phyloP scores from a whole-genome alignment of 352 stramenopile species.

The Pythium myriotylum region DNA sequence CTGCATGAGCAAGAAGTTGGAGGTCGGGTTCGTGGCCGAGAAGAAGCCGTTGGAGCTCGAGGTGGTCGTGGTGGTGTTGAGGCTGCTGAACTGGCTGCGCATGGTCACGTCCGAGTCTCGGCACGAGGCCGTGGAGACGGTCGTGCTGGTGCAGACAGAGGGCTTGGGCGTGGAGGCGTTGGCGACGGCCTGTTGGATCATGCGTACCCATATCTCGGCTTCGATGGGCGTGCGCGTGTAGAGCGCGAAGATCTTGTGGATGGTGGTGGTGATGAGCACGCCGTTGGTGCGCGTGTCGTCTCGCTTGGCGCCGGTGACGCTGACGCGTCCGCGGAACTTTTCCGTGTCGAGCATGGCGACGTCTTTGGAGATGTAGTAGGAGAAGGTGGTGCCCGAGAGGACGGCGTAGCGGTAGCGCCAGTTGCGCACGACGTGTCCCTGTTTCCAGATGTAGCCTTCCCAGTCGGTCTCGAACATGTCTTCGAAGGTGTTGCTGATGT shows the following conservation, averaged over 20 bases:
- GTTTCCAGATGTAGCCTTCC: conserved; percentile 89
- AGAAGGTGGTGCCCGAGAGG: conserved; percentile 77
- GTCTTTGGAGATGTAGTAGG: conserved; percentile 85
- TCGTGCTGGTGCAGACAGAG: conserved; percentile 50
- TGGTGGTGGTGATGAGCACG: conserved; percentile 84
- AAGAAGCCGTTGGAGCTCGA: conserved; percentile 9
- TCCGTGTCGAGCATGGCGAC: conserved; percentile 78
- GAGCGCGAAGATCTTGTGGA: conserved; percentile 86
- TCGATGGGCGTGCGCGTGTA: conserved; percentile 82
- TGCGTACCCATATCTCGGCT: conserved; percentile 84
- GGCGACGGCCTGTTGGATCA: conserved; percentile 78
- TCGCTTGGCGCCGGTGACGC: conserved; percentile 65
- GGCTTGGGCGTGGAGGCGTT: conserved; percentile 56
- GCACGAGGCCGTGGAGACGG: conserved; percentile 38
- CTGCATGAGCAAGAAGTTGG: conserved; percentile 50
- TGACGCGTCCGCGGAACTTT: conserved; percentile 83
- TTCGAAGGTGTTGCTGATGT: conserved; percentile 73
- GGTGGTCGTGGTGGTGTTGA: conserved; percentile 16
- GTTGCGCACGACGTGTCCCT: conserved; percentile 84
- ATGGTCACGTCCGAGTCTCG: conserved; percentile 62
- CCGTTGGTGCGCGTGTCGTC: conserved; percentile 72
- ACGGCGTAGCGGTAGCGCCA: conserved; percentile 86
- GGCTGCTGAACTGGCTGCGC: conserved; percentile 28
- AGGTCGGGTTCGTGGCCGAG: conserved; percentile 15
- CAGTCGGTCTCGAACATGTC: conserved; percentile 88